phyloP scores from a whole-genome alignment of 2,329 filamentous ascomycete species.

The Penicillium digitatum region DNA sequence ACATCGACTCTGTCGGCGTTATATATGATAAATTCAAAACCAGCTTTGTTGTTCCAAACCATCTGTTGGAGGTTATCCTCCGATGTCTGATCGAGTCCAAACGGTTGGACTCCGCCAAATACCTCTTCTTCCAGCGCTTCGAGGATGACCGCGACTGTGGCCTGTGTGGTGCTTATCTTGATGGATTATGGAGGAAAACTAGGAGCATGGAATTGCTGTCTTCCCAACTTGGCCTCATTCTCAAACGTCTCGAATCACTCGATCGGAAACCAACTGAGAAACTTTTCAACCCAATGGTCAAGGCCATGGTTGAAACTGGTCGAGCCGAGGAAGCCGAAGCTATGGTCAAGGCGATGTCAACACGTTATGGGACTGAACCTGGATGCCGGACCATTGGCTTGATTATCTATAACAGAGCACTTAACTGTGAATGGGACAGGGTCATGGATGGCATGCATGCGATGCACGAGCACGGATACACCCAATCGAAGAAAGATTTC shows the following conservation, averaged over 20 bases:
- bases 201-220: conserved; percentile 36
- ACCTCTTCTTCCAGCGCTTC: conserved; percentile 33
- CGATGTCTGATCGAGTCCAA: conserved; percentile 38
- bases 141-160: conserved; percentile 33
- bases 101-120: conserved; percentile 36
- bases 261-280: conserved; percentile 35
- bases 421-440: conserved; percentile 39
- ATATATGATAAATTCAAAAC: conserved; percentile 30
- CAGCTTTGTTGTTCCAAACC: conserved; percentile 28
- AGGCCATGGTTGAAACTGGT: conserved; percentile 39
- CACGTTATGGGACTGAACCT: conserved; percentile 28
- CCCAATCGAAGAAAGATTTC: conserved; percentile 30
- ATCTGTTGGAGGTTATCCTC: conserved; percentile 36
- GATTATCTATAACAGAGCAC: conserved; percentile 36
- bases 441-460: conserved; percentile 38
- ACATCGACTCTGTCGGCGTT: conserved; percentile 36
- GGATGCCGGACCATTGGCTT: conserved; percentile 37
- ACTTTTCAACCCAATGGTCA: conserved; percentile 41
- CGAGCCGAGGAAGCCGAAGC: conserved; percentile 34
- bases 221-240: conserved; percentile 31
- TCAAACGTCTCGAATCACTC: conserved; percentile 27
- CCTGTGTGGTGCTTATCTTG: conserved; percentile 37
- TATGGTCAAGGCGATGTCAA: conserved; percentile 35
- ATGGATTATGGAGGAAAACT: conserved; percentile 40
- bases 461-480: conserved; percentile 36